Conservation (phyloP, 129 eudicot species). For the Oenanthe sinensis region DNA sequence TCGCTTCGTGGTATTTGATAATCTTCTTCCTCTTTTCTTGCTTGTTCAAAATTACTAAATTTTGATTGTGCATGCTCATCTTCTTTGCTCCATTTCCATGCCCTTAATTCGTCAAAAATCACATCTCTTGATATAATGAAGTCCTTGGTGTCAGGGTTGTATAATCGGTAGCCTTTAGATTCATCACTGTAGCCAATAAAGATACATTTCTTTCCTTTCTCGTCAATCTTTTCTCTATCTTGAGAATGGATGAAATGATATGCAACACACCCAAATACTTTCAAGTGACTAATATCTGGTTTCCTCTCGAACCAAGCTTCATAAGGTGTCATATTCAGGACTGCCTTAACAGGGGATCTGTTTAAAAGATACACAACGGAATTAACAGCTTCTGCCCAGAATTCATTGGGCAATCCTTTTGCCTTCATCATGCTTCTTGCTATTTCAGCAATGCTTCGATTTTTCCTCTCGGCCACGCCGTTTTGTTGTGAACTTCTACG, state of each 20-base stretch:
- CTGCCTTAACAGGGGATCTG: neutral
- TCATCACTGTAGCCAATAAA: neutral
- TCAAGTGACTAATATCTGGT: neutral
- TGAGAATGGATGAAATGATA: neutral
- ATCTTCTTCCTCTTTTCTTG: no score
- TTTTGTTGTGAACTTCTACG: neutral
- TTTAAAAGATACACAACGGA: neutral
- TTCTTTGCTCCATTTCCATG: neutral
- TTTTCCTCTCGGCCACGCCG: neutral
- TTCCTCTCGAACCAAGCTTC: constrained; percentile 9
- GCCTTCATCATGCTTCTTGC: constrained; percentile 1
- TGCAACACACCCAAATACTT: constrained; percentile 6
- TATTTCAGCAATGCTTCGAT: neutral
- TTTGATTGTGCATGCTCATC: no score
- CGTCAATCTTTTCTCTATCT: neutral
- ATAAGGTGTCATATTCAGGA: neutral
- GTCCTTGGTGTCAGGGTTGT: neutral
- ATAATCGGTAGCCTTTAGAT: neutral
- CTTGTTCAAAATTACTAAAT: no score
- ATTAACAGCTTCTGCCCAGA: neutral
- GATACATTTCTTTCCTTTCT: neutral
- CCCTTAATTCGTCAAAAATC: neutral
- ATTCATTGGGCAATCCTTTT: neutral
- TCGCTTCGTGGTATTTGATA: neutral
- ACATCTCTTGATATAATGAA: neutral